Conservation (phyloP, 495 filamentous ascomycete species). For the Sordaria brevicollis region DNA sequence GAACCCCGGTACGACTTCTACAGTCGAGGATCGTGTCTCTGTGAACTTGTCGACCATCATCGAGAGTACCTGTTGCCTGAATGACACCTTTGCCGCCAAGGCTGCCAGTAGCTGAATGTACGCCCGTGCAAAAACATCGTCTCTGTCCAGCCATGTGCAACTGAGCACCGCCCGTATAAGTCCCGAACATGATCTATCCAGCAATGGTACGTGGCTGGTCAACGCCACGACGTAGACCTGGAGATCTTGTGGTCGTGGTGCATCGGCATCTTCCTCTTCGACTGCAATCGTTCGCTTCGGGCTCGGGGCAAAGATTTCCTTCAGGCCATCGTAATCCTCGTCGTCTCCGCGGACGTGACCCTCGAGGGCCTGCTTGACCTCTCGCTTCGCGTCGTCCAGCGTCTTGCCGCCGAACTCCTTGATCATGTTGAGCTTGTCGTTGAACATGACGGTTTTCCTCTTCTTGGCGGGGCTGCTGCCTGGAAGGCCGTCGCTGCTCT, state of each 20-base stretch:
- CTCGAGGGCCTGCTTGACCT: conserved; percentile 65
- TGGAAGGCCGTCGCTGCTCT: conserved; percentile 30
- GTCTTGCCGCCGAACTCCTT: conserved; percentile 38
- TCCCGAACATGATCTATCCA: conserved; percentile 62
- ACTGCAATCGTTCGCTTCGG: conserved; percentile 26
- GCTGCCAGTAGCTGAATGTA: conserved; percentile 74
- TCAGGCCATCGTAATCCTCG: conserved; percentile 61
- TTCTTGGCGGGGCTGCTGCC: conserved; percentile 47
- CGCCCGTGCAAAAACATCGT: conserved; percentile 66
- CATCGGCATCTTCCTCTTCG: not conserved
- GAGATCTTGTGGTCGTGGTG: conserved; percentile 38
- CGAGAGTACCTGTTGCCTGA: conserved; percentile 45
- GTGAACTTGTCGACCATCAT: conserved; percentile 74
- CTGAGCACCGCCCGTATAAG: conserved; percentile 63
- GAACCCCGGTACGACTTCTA: conserved; percentile 49
- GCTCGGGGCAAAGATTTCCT: conserved; percentile 51
- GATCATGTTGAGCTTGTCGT: conserved; percentile 57
- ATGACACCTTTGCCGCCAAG: conserved; percentile 65
- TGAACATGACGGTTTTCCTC: conserved; percentile 56
- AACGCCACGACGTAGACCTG: conserved; percentile 69
- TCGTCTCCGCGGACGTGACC: conserved; percentile 55
- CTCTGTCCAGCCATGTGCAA: conserved; percentile 76
- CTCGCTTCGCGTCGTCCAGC: conserved; percentile 52
- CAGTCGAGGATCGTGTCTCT: conserved; percentile 32
- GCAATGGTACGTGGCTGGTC: conserved; percentile 55